These are phyloP conservation scores for Aureobasidium pullulans DNA, from an alignment of 2,329 filamentous ascomycete species.

Conservation along the genomic window DNA sequence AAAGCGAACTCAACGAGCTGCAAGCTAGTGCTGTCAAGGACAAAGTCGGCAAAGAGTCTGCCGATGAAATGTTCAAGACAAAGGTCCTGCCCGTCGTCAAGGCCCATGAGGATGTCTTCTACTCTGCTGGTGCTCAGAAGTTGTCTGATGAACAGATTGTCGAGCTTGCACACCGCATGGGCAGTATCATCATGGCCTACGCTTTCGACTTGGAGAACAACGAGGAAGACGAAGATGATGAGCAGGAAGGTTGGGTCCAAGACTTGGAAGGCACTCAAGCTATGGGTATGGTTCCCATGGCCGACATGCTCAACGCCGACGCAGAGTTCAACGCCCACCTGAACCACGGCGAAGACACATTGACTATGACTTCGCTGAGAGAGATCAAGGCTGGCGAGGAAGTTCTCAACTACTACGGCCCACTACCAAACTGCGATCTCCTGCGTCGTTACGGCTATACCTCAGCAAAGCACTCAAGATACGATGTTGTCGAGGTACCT, in stretches of 20 bases:
- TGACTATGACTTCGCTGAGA: slow-evolving; percentile 66
- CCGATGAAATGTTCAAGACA: slow-evolving; percentile 61
- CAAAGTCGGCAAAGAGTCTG: slow-evolving; percentile 68
- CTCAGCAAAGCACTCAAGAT: slow-evolving; percentile 66
- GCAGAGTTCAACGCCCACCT: slow-evolving; percentile 65
- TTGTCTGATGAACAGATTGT: slow-evolving; percentile 43
- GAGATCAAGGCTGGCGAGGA: slow-evolving; percentile 64
- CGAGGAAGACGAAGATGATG: slow-evolving; percentile 48
- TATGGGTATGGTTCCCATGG: slow-evolving; percentile 86
- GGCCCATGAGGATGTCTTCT: slow-evolving; percentile 46
- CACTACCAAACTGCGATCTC: slow-evolving; percentile 73
- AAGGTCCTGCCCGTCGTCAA: slow-evolving; percentile 50
- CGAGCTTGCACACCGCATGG: slow-evolving; percentile 66
- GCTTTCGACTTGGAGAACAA: slow-evolving; percentile 69
- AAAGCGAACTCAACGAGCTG: slow-evolving; percentile 61
- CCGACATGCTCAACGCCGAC: slow-evolving; percentile 83
- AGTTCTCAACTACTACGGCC: slow-evolving; percentile 83
- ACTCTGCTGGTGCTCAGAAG: slow-evolving; percentile 32
- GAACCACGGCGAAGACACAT: slow-evolving; percentile 50
- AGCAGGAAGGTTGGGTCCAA: slow-evolving; percentile 43
- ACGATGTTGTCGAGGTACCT: slow-evolving; percentile 76
- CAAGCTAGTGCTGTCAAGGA: slow-evolving; percentile 68
- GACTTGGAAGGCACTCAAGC: slow-evolving; percentile 42
- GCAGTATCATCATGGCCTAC: slow-evolving; percentile 85
- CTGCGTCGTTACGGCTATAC: slow-evolving; percentile 81